A percentile compares a stretch with the other conserved stretches of the same genome.
phyloP scores from a whole-genome alignment of 2,329 filamentous ascomycete species.

The Colletotrichum australisinense region DNA sequence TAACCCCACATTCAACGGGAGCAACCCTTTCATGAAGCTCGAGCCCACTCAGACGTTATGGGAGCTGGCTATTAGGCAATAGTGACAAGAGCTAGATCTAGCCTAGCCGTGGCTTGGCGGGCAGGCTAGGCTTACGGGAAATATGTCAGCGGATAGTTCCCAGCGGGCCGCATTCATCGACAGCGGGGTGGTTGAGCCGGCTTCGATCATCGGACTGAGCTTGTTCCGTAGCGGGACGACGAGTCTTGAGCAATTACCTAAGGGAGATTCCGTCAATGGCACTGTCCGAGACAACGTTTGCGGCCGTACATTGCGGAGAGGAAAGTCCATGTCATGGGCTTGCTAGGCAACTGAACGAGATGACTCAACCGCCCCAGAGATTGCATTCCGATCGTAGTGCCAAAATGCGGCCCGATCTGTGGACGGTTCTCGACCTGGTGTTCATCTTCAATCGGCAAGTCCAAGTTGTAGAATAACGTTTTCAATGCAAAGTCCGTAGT shows the following conservation, averaged over 20 bases:
- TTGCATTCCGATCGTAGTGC: neutral
- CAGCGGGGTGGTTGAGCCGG: neutral
- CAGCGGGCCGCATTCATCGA: slow-evolving; percentile 30
- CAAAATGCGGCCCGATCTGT: neutral
- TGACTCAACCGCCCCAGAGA: neutral
- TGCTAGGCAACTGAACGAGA: neutral
- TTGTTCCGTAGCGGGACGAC: neutral
- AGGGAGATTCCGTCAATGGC: slow-evolving; percentile 11
- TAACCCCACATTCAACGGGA: slow-evolving; percentile 26
- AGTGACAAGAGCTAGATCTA: neutral
- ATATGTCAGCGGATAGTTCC: slow-evolving; percentile 9
- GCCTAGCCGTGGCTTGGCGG: slow-evolving; percentile 2
- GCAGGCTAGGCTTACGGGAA: neutral
- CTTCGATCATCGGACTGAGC: slow-evolving; percentile 5
- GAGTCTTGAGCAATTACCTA: neutral
- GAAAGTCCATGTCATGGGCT: neutral
- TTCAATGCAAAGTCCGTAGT: neutral
- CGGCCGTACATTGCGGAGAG: slow-evolving; percentile 11
- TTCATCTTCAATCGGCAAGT: neutral
- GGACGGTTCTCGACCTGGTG: neutral
- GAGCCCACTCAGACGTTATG: slow-evolving; percentile 11
- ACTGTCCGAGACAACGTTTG: slow-evolving; percentile 29
- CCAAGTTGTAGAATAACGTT: neutral
- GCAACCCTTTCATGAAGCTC: neutral
- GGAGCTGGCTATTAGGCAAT: neutral